Evolutionary conservation across 2,329 filamentous ascomycete species (phyloP), one percentile per base, ranked within the genome.

Genomic region (Monilinia polystroma): DNA sequence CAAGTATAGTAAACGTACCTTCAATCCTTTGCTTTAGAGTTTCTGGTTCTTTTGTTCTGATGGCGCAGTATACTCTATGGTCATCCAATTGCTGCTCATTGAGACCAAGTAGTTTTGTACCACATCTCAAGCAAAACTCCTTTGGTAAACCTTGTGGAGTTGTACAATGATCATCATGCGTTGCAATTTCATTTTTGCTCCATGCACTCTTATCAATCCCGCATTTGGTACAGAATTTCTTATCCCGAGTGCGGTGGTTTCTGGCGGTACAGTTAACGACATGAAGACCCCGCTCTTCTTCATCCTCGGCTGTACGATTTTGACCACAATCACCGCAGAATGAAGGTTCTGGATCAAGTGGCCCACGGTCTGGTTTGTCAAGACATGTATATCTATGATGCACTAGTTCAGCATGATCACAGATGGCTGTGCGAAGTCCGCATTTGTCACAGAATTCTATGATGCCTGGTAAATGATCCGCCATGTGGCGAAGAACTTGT

Each of bases 401-500:
- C 18, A 38, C 45, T 2, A 38, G 55, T 41, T 70, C 67, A 1
- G n/a, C 54, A 16, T 51, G 51, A 41, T 43, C 66, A 16, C 65
- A 69, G 4, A 51, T 35, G 2, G 49, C 35, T 14, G 66, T 35
- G 14, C 70, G 63, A 41, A 70, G 41, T 4, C 70, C 69, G 35
- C 72, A 73, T 5, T 67, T 68, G 53, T 74, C 70, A 35, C 74
- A 75, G 49, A 58, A 74, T 38, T 69, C 68, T 8, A 74, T 43
- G 1, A 70, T 55, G 10, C 69, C 70, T 23, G 72, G 70, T 4
- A 58, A 58, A 41, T 75, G 74, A 11, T 66, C 63, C 16, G 70
- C 70, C 47, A 74, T 49, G 47, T 75, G 74, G 7, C 63, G 41
- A 12, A 74, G 56, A 11, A 73, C 63, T 20, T 67, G 47, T 32